Base-by-base conservation (phyloP, 2,329 filamentous ascomycete genomes). In the Cercospora berteroae region DNA sequence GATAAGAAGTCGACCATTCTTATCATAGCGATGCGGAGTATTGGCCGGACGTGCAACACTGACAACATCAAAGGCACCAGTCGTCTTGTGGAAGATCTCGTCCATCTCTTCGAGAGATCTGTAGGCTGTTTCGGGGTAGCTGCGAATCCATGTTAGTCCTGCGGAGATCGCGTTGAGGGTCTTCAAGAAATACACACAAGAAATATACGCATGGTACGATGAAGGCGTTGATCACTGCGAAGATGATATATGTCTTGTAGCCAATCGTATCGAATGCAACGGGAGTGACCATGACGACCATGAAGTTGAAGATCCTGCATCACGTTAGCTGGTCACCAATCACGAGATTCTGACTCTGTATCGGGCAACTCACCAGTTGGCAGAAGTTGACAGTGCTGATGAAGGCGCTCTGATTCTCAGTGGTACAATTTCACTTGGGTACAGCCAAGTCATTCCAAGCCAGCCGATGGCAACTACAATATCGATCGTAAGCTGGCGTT, bases 31-130 rank as follows among this genome's bases (percentile, higher is more conserved):
- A 70, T 84, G 82, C 4, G 86, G 86, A 68, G 85, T 80, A 8
- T 68, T 63, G 70, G 85, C 79, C 0, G 84, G 77, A 7, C 79
- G 75, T 3, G 86, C 85, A 39, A 84, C 76, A 57, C 78, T 76
- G 16, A 88, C 85, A 4, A 84, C 80, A 16, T 81, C 74, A 72
- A 87, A 86, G 52, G 31, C 67, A 31, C 78, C 80, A 23, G 79
- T 79, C 1, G 85, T 84, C 74, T 87, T 86, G 70, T 84, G 83
- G 79, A 89, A 89, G 73, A 89, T 88, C 72, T 78, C 79, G 72
- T 90, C 88, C 85, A 90, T 89, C 75, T 90, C 88, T 76, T 90
- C 88, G 44, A 90, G 83, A 2, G 84, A 86, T 50, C 87, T 82
- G 74, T 87, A 87, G 1, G 85, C 85, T 12, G 88, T 90, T 77